Conservation (phyloP, 2,329 filamentous ascomycete genomes). For the Coniochaeta prunicola region DNA sequence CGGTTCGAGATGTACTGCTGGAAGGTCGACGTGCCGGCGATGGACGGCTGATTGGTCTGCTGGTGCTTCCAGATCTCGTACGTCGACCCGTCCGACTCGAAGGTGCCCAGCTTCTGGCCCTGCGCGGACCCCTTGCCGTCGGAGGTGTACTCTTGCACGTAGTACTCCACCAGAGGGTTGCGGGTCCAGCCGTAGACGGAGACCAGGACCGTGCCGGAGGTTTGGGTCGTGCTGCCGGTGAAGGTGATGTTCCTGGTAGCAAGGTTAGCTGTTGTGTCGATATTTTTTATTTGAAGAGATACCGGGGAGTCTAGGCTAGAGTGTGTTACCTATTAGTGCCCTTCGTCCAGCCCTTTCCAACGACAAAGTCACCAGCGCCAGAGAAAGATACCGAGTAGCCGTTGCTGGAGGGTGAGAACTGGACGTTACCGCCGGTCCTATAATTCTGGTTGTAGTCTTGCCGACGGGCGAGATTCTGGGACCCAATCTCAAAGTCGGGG, state of each 20-base stretch:
- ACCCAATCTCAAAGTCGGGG: slow-evolving; percentile 19
- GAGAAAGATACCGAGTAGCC: slow-evolving; percentile 36
- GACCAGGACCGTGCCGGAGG: slow-evolving; percentile 21
- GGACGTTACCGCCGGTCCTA: slow-evolving; percentile 26
- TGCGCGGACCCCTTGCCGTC: slow-evolving; percentile 20
- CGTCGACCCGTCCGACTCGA: slow-evolving; percentile 22
- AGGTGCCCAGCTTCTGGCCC: slow-evolving; percentile 21
- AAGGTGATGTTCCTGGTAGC: slow-evolving; percentile 20
- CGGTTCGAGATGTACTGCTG: slow-evolving; percentile 44
- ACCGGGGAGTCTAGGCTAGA: background rate
- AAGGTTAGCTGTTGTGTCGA: background rate
- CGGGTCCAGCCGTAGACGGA: slow-evolving; percentile 29
- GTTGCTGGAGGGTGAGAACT: slow-evolving; percentile 17
- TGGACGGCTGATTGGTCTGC: slow-evolving; percentile 34
- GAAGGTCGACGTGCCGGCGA: slow-evolving; percentile 39
- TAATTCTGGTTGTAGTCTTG: slow-evolving; percentile 35
- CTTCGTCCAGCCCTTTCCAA: slow-evolving; percentile 51
- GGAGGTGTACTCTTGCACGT: slow-evolving; percentile 26
- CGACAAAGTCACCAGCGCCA: slow-evolving; percentile 44
- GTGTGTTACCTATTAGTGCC: slow-evolving; percentile 38
- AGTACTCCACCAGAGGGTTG: slow-evolving; percentile 30
- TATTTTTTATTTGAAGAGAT: too few species aligned
- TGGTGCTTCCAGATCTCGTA: slow-evolving; percentile 28
- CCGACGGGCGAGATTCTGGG: slow-evolving; percentile 17
- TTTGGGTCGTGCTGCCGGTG: slow-evolving; percentile 14